Base-by-base conservation (phyloP, 2,329 filamentous ascomycete species). In the Gnomoniopsis smithogilvyi region DNA sequence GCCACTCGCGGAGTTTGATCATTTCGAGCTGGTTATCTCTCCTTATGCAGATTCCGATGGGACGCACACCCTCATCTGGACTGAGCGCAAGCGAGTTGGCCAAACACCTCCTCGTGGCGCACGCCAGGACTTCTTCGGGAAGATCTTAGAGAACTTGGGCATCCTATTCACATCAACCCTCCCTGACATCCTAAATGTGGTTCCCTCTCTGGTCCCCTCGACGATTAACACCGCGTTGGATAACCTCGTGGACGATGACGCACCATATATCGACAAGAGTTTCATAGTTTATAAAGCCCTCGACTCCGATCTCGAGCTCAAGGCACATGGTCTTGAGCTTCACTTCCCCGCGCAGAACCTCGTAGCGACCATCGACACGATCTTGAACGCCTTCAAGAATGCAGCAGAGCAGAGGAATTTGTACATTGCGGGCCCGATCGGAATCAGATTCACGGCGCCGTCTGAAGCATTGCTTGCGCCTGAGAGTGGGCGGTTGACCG, bases 1-100 rank as follows among this genome's bases (percentile, higher is more conserved):
- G 0, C 51, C 61, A 0, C 59, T 68, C 1, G 61, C 63, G 1
- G 47, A 56, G 1, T 56, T 56, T 6, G 66, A 68, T 51, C 66
- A 68, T 43, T 68, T 67, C 43, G 67, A 68, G 59, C 51, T 68
- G 7, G 62, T 68, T 2, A 61, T 68, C 19, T 68, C 67, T 46
- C 67, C 67, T 0, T 68, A 68, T 26, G 6, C 56, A 54, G 54
- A 52, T 38, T 49, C 51, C 59, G 62, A 63, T 58, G 48, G 1
- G 50, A 60, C 47, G 19, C 55, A 63, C 43, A 56, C 64, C 2
- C 64, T 64, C 36, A 57, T 68, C 3, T 59, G 60, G 4, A 60
- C 68, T 6, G 64, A 66, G 51, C 61, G 67, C 10, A 60, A 51
- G 15, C 64, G 65, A 1, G 52, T 65, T 1, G 54, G 43, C 30